These are phyloP conservation scores for Penicillium cataractarum DNA, from an alignment of 495 filamentous ascomycete species.

Conservation along the genomic window DNA sequence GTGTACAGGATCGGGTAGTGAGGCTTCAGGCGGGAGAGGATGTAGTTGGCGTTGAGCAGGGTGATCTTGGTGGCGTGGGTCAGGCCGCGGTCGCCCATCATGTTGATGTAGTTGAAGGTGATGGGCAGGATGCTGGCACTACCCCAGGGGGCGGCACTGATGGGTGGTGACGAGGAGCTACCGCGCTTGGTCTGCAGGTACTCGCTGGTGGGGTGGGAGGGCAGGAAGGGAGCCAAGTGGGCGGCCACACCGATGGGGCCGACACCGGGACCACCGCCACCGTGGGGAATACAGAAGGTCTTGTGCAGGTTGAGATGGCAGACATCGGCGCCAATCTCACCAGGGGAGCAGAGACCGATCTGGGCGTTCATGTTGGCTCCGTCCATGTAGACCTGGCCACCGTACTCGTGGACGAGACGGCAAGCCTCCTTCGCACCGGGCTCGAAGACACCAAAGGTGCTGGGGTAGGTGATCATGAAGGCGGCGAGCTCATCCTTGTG, in stretches of 20 bases:
- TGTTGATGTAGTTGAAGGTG: slow-evolving; percentile 95
- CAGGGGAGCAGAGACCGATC: slow-evolving; percentile 94
- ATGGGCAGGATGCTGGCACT: slow-evolving; percentile 95
- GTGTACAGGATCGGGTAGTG: slow-evolving; percentile 94
- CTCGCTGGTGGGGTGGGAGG: slow-evolving; percentile 64
- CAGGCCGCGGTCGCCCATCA: slow-evolving; percentile 91
- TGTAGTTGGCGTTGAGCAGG: slow-evolving; percentile 96
- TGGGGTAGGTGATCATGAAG: slow-evolving; percentile 99
- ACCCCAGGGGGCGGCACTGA: slow-evolving; percentile 88
- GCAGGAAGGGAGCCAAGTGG: slow-evolving; percentile 79
- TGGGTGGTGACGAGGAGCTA: slow-evolving; percentile 60
- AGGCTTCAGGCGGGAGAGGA: slow-evolving; percentile 84
- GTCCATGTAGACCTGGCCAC: slow-evolving; percentile 98
- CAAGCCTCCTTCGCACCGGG: slow-evolving; percentile 87
- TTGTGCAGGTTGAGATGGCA: slow-evolving; percentile 99
- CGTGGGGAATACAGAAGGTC: slow-evolving; percentile 99
- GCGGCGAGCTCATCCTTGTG: slow-evolving; percentile 85
- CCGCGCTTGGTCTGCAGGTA: slow-evolving; percentile 65
- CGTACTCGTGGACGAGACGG: slow-evolving; percentile 81
- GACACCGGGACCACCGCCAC: slow-evolving; percentile 92
- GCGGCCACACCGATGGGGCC: slow-evolving; percentile 92
- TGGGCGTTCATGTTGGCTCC: slow-evolving; percentile 99
- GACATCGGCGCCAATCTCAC: slow-evolving; percentile 96
- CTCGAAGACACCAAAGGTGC: slow-evolving; percentile 96
- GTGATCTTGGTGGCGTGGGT: slow-evolving; percentile 96